phyloP scores from a whole-genome alignment of 73 alveolate species.

The Paramecium primaurelia region DNA sequence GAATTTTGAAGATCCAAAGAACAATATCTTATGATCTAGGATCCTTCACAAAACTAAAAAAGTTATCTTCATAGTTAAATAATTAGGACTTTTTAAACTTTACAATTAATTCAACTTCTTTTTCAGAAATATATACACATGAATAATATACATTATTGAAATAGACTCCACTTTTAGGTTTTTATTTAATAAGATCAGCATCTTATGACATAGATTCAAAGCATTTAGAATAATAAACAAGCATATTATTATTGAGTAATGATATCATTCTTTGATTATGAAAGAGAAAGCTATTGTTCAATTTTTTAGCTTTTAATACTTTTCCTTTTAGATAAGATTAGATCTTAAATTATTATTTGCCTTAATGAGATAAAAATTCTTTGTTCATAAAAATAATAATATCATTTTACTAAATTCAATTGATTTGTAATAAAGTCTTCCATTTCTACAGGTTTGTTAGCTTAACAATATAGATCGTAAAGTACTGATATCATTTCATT shows the following conservation, averaged over 20 bases:
- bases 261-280: not conserved
- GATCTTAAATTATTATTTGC: not conserved
- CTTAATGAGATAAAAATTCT: not conserved
- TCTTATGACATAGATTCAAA: not conserved
- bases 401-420: not conserved
- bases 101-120: not conserved
- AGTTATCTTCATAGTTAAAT: not conserved
- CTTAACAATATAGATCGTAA: not conserved
- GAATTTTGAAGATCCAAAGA: not conserved
- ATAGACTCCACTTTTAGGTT: not conserved
- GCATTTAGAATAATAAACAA: not conserved
- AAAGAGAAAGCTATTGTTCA: not conserved
- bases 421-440: not conserved
- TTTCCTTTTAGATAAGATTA: not conserved
- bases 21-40: not conserved
- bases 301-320: not conserved
- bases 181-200: not conserved
- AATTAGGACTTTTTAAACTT: not conserved
- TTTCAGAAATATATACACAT: not conserved
- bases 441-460: not conserved
- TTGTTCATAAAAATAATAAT: not conserved
- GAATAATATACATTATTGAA: not conserved
- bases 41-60: not conserved
- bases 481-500: not conserved
- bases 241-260: not conserved